phyloP scores from a whole-genome alignment of 2,329 filamentous ascomycete species.

The Helotiales sp. region DNA sequence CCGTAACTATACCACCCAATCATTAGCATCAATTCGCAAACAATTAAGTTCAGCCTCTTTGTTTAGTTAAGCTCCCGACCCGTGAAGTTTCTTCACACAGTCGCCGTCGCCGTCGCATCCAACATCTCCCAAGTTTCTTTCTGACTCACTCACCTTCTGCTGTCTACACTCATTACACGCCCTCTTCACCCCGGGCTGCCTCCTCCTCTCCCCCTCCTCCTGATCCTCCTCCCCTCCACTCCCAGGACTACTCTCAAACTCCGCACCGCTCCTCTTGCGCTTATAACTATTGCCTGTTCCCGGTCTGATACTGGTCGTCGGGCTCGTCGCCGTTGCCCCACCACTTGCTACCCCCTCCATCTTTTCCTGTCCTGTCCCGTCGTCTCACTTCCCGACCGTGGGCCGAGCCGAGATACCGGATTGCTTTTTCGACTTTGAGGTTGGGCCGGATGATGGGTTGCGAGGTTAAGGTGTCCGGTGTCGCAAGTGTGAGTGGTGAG shows the following conservation, averaged over 20 bases:
- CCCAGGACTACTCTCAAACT: constrained; percentile 61
- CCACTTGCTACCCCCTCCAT: constrained; percentile 30
- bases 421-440: no score
- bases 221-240: constrained; percentile 56
- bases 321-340: constrained; percentile 30
- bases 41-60: constrained; percentile 11
- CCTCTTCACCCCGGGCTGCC: constrained; percentile 70
- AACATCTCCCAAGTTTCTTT: constrained; percentile 4
- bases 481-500: constrained; percentile 20
- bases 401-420: no score
- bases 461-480: constrained; percentile 30
- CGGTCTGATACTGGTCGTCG: constrained; percentile 29
- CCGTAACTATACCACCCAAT: constrained; percentile 58
- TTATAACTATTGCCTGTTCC: constrained; percentile 41
- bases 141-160: constrained; percentile 70
- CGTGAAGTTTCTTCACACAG: no score
- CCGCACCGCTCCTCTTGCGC: constrained; percentile 57
- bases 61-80: no score
- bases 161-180: constrained; percentile 85
- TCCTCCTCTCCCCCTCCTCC: constrained; percentile 58
- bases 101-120: no score
- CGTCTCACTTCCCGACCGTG: no score
- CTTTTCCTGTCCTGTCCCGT: no score
- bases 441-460: no score
- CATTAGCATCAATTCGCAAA: not conserved